These are phyloP conservation scores for Erythrophleum ivorense DNA, from an alignment of 331 rosid genomes.

Conservation along the genomic window DNA sequence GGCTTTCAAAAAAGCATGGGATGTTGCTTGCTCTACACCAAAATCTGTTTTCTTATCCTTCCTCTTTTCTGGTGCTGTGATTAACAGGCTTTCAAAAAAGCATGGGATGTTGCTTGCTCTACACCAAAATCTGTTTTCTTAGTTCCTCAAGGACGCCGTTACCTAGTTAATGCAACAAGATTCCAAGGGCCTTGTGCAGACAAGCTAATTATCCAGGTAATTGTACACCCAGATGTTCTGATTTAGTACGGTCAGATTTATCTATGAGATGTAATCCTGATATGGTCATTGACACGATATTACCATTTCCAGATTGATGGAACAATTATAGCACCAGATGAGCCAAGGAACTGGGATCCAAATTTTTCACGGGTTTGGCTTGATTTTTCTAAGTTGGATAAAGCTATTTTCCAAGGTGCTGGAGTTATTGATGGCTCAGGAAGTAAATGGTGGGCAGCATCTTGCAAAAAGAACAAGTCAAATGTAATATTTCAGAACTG, in stretches of 20 bases:
- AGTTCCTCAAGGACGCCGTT: conserved; percentile 74
- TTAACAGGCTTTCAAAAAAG: conserved; percentile 77
- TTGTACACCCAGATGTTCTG: background rate
- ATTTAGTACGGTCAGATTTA: conserved; percentile 19
- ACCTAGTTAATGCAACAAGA: conserved; percentile 84
- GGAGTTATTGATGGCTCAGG: conserved; percentile 97
- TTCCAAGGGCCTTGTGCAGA: conserved; percentile 86
- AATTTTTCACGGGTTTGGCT: conserved; percentile 74
- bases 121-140: conserved; percentile 75
- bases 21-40: conserved; percentile 73
- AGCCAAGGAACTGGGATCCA: conserved; percentile 85
- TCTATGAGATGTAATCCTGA: background rate
- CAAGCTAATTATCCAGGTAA: conserved; percentile 75
- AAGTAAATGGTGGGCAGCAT: conserved; percentile 98
- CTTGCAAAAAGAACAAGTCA: conserved; percentile 91
- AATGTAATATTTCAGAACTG: conserved; percentile 57
- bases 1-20: conserved; percentile 93
- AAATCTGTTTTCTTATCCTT: conserved; percentile 41
- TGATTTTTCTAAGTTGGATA: conserved; percentile 62
- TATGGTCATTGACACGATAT: conserved; percentile 25
- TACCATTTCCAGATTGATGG: conserved; percentile 77
- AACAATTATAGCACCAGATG: conserved; percentile 85
- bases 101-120: conserved; percentile 87
- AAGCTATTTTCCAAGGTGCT: conserved; percentile 76
- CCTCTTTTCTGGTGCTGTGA: conserved; percentile 46